These are phyloP conservation scores for Auricularia sp. DNA, from an alignment of 768 basidiomycete species.

Conservation along the genomic window DNA sequence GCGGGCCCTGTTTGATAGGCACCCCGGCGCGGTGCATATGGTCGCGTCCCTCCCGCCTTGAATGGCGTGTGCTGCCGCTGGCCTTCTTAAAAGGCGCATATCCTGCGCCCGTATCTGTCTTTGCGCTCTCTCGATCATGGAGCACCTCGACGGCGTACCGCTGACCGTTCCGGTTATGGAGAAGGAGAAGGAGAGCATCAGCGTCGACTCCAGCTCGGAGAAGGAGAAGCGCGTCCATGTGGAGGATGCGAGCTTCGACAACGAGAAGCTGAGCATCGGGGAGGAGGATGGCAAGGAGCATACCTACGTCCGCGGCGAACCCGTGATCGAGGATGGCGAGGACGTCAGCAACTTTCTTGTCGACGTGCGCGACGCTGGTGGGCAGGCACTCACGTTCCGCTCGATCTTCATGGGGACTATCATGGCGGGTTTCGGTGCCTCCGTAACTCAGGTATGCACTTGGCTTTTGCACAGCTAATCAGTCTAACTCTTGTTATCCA, in stretches of 20 bases:
- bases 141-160: not conserved
- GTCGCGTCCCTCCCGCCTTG: not conserved
- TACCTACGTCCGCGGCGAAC: constrained; percentile 7
- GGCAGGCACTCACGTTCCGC: constrained; percentile 46
- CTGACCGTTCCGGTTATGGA: not conserved
- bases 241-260: not conserved
- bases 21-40: not conserved
- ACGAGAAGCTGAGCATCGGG: not conserved
- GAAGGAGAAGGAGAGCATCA: not conserved
- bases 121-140: not conserved
- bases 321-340: constrained; percentile 10
- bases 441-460: constrained; percentile 39
- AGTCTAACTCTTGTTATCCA: not conserved
- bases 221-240: not conserved
- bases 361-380: constrained; percentile 49
- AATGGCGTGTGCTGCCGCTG: no score
- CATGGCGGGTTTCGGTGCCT: constrained; percentile 49
- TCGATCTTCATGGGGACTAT: constrained; percentile 45
- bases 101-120: not conserved
- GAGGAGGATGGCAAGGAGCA: not conserved
- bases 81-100: not conserved
- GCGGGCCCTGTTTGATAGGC: not conserved
- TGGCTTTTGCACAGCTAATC: not conserved
- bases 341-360: constrained; percentile 29
- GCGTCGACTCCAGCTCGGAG: not conserved